Percentiles rank a stretch among this genome's conserved stretches.
Evolutionary conservation across 1,139 yeast species (phyloP).

Genomic region (Candida gigantensis): DNA sequence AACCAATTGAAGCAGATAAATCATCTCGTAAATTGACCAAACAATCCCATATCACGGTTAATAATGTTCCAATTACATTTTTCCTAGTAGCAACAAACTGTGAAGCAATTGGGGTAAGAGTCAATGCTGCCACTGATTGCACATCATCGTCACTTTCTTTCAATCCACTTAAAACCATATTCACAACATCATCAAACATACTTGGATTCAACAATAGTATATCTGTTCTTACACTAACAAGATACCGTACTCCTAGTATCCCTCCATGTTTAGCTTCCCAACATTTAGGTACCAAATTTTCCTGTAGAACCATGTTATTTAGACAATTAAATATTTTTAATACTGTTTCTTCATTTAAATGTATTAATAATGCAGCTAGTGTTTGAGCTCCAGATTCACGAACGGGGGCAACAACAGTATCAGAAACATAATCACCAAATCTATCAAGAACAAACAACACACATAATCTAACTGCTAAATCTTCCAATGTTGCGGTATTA

Average conservation of each 20-base stretch:
- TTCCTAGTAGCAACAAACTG: conserved; percentile 73
- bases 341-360: conserved; percentile 57
- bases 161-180: conserved; percentile 86
- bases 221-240: conserved; percentile 87
- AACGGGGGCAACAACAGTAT: conserved; percentile 97
- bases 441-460: conserved; percentile 90
- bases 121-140: conserved; percentile 94
- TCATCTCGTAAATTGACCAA: conserved; percentile 85
- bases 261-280: conserved; percentile 99
- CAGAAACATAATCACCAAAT: conserved; percentile 96
- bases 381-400: conserved; percentile 97
- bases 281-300: conserved; percentile 45
- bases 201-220: conserved; percentile 60
- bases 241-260: conserved; percentile 87
- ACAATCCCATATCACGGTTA: conserved; percentile 86
- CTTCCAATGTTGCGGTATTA: conserved; percentile 77
- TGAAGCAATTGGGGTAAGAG: conserved; percentile 83
- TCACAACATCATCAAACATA: conserved; percentile 69
- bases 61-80: conserved; percentile 60
- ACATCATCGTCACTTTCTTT: conserved; percentile 91
- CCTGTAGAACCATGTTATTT: conserved; percentile 72
- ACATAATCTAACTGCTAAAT: conserved; percentile 80
- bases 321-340: conserved; percentile 66
- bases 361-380: conserved; percentile 80
- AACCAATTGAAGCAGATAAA: conserved; percentile 90